Percentiles rank a stretch among this genome's conserved stretches.
Evolutionary conservation across 495 filamentous ascomycete genomes (phyloP).

Genomic region (Evernia prunastri): DNA sequence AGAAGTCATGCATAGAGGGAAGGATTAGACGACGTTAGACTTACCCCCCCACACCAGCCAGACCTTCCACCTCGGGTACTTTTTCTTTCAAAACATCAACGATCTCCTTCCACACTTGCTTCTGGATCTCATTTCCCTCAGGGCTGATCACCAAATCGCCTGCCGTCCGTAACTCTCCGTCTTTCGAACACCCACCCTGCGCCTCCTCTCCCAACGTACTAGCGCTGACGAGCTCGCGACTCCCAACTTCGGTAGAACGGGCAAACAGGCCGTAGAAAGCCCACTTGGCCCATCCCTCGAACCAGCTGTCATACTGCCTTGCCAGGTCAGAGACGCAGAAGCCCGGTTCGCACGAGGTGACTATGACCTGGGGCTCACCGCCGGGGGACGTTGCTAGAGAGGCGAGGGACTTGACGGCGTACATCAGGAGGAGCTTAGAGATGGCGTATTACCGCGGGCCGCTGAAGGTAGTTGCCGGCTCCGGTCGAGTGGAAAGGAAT

Average conservation of each 20-base stretch:
- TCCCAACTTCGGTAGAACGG: slow-evolving; percentile 45
- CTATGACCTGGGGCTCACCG: slow-evolving; percentile 37
- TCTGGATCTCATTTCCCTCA: slow-evolving; percentile 35
- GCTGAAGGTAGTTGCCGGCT: slow-evolving; percentile 18
- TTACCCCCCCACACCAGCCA: no score
- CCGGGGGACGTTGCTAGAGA: slow-evolving; percentile 24
- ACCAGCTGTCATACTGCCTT: slow-evolving; percentile 30
- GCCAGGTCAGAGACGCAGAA: slow-evolving; percentile 38
- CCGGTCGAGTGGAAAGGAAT: background rate
- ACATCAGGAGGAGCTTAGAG: slow-evolving; percentile 46
- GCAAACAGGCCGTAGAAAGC: slow-evolving; percentile 40
- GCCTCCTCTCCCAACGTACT: slow-evolving; percentile 43
- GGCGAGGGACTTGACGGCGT: slow-evolving; percentile 38
- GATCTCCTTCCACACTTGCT: slow-evolving; percentile 40
- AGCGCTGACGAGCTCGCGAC: slow-evolving; percentile 46
- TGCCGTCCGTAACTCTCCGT: slow-evolving; percentile 22
- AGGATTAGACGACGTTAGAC: no score
- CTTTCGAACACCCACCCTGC: slow-evolving; percentile 46
- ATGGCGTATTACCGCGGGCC: slow-evolving; percentile 40
- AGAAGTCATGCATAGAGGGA: no score
- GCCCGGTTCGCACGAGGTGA: slow-evolving; percentile 44
- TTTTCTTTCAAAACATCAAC: slow-evolving; percentile 32
- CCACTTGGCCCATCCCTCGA: slow-evolving; percentile 35
- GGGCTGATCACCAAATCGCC: slow-evolving; percentile 23
- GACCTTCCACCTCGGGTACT: slow-evolving; percentile 12